Base-by-base conservation (phyloP, 2,329 filamentous ascomycete genomes). In the Nectriaceae sp. region DNA sequence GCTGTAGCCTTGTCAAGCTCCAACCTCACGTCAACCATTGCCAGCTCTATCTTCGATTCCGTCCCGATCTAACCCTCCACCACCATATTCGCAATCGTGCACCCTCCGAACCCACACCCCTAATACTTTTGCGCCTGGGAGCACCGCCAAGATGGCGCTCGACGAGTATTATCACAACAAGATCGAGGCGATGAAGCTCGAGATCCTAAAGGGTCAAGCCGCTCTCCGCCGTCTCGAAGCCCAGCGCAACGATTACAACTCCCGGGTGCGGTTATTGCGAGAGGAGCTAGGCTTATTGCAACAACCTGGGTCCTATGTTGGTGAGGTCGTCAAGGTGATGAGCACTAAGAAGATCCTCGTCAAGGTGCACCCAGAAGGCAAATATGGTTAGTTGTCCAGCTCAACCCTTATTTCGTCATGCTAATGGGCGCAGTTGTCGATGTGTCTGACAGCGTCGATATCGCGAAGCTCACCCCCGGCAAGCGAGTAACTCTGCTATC, bases 261-360 rank as follows among this genome's bases (percentile, higher is more conserved):
- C 94, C 52, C 85, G 94, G 69, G 94, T 99, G 65, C 89, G 94
- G 54, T 79, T 99, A 73, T 76, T 99, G 65, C 83, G 94, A 63
- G 94, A 99, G 76, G 94, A 99, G 78, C 83, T 99, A 19, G 94
- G 94, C 44, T 78, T 99, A 64, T 78, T 99, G 57, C 94, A 99
- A 74, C 94, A 99, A 72, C 94, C 94, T 3, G 94, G 94, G 35
- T 97, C 93, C 18, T 99, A 99, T 68, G 94, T 99, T 26, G 94
- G 94, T 50, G 94, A 99, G 75, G 94, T 99, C n/a, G 94, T 99
- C 68, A 99, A 97, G 81, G 94, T 97, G 49, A 99, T 99, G 94
- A 87, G 93, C 68, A 99, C 94, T 47, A 99, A 99, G 78, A 97
- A 99, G 79, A 91, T 99, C 43, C 79, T 99, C 50, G 94, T 99